These are phyloP conservation scores for Ceratocystis lukuohia DNA, from an alignment of 2,329 filamentous ascomycete species.

Conservation along the genomic window DNA sequence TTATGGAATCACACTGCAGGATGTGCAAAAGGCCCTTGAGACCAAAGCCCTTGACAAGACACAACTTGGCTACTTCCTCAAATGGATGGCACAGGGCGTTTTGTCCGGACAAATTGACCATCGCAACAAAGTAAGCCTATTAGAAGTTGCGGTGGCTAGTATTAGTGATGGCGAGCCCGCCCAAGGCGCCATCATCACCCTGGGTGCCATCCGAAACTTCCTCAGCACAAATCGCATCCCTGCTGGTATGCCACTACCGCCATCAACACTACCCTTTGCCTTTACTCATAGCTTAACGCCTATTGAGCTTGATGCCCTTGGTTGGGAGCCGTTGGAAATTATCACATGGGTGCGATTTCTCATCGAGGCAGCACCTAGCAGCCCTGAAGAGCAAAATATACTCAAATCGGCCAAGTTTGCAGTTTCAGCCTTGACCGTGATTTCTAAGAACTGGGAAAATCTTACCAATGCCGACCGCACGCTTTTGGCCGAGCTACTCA, in stretches of 20 bases:
- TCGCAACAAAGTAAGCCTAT: slow-evolving; percentile 51
- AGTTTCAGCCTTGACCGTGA: slow-evolving; percentile 57
- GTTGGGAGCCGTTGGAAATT: slow-evolving; percentile 75
- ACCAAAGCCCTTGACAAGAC: slow-evolving; percentile 64
- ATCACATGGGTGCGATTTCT: slow-evolving; percentile 77
- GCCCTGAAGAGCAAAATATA: slow-evolving; percentile 52
- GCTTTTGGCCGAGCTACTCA: slow-evolving; percentile 36
- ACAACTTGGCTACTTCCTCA: slow-evolving; percentile 71
- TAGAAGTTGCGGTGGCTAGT: slow-evolving; percentile 68
- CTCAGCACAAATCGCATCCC: slow-evolving; percentile 68
- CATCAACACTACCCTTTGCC: slow-evolving; percentile 70
- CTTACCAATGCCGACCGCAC: slow-evolving; percentile 15
- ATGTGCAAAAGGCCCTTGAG: slow-evolving; percentile 74
- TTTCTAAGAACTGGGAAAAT: slow-evolving; percentile 80
- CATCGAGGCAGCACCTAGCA: slow-evolving; percentile 50
- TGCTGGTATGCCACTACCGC: slow-evolving; percentile 65
- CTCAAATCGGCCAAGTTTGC: slow-evolving; percentile 62
- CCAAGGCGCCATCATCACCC: slow-evolving; percentile 58
- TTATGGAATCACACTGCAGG: slow-evolving; percentile 72
- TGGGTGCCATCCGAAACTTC: slow-evolving; percentile 63
- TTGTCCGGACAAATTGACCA: slow-evolving; percentile 58
- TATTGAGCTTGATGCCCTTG: slow-evolving; percentile 61
- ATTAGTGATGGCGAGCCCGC: slow-evolving; percentile 45
- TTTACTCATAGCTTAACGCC: slow-evolving; percentile 59
- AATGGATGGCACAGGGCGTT: slow-evolving; percentile 67